Evolutionary conservation across 345 rosid genomes (phyloP), one percentile per base, ranked within the genome.

Genomic region (Syzygium aqueum): DNA sequence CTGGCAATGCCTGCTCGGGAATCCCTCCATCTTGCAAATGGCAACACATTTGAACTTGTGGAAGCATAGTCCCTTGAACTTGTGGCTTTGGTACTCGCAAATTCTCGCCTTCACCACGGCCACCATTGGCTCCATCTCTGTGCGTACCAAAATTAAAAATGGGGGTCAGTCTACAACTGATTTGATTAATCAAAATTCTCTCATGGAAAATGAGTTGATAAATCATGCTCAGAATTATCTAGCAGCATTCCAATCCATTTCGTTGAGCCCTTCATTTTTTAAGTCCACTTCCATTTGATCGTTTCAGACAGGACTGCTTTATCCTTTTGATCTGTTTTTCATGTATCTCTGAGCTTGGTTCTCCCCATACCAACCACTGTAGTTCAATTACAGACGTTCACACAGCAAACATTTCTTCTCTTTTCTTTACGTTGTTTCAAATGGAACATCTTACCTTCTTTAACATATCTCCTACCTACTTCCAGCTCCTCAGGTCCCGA

Each of bases 11-110:
- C 93, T 89, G 3, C 90, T 85, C 3, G 17, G 82, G 87, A 90
- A 92, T 27, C 92, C 90, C 84, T 91, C 94, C 5, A 90, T 87
- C 30, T 87, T 54, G 90, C 94, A 90, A n/a, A 92, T 84, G 30
- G 61, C 8, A 33, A 85, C 91, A 22, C 93, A 91, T 84, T 91
- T 92, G 37, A 65, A 65, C 8, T 50, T 30, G 25, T 87, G 86
- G 33, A 88, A 2, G 56, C 92, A 90, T 8, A 46, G 10, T 5
- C 94, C 94, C 83, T 67, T 87, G 91, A 90, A 92, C 12, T 23
- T 49, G 57, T 88, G 93, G 84, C 94, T 92, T 51, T 59, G 85
- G 16, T 91, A 87, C 91, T 89, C 85, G 90, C 91, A 92, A 25
- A 84, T 88, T 84, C 92, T 89, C 2, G 90, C 92, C 85, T 91